Conservation (phyloP, 2,329 filamentous ascomycete genomes). For the Ophiostoma piceae region DNA sequence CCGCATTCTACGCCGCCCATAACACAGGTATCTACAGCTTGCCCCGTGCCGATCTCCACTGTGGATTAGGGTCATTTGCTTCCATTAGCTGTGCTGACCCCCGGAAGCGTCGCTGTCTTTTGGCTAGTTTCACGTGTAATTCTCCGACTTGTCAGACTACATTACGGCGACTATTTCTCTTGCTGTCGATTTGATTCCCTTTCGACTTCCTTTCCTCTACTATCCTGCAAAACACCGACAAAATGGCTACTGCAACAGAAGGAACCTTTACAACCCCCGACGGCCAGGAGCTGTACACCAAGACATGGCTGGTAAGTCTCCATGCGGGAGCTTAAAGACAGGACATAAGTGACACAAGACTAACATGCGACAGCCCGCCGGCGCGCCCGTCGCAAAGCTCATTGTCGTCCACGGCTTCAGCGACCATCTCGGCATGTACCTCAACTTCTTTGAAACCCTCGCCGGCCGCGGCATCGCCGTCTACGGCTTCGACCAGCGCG, state of each 20-base stretch:
- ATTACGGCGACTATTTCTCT: background rate
- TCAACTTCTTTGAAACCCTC: slow-evolving; percentile 65
- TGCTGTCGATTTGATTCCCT: background rate
- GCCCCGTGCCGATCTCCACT: slow-evolving; percentile 5
- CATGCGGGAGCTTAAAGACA: background rate
- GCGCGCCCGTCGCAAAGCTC: slow-evolving; percentile 60
- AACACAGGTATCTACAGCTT: background rate
- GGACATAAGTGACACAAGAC: background rate
- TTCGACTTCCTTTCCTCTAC: background rate
- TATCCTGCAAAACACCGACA: background rate
- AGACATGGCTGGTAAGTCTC: slow-evolving; percentile 50
- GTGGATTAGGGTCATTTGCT: slow-evolving; percentile 2
- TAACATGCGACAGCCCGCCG: slow-evolving; percentile 45
- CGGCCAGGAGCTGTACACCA: slow-evolving; percentile 48
- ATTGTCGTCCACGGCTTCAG: slow-evolving; percentile 86
- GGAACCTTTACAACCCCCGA: slow-evolving; percentile 44
- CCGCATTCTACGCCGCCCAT: background rate
- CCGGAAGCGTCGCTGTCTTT: background rate
- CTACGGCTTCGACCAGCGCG: slow-evolving; percentile 76
- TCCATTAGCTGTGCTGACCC: background rate
- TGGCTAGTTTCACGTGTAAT: slow-evolving; percentile 6
- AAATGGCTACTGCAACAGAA: slow-evolving; percentile 43
- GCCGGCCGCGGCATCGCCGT: slow-evolving; percentile 68
- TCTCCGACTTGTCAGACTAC: background rate
- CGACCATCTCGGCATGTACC: slow-evolving; percentile 76